Conservation (phyloP, 78 protist species). For the Acrasis kona region DNA sequence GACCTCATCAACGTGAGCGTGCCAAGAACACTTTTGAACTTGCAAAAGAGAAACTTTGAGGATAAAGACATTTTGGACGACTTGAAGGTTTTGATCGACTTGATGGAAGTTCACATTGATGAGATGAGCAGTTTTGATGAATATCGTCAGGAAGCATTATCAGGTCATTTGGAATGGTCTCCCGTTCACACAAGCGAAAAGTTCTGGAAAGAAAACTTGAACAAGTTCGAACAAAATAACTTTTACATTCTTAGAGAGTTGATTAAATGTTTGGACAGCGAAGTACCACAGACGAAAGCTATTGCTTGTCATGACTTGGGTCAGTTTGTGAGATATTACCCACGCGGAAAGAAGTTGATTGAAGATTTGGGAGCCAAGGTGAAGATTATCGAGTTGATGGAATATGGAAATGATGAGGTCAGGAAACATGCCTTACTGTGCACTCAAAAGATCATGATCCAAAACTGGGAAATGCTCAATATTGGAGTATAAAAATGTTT, state of each 20-base stretch:
- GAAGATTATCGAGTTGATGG: constrained; percentile 56
- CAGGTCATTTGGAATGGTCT: constrained; percentile 76
- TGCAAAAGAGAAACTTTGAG: neutral
- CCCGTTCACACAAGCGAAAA: constrained; percentile 74
- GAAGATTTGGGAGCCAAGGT: neutral
- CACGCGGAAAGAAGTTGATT: constrained; percentile 53
- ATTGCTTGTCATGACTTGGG: constrained; percentile 88
- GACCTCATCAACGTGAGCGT: neutral
- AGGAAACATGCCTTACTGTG: constrained; percentile 72
- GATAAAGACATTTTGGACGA: neutral
- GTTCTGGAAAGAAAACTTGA: constrained; percentile 83
- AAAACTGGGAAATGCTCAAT: constrained; percentile 62
- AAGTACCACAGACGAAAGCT: constrained; percentile 9
- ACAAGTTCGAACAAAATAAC: constrained; percentile 61
- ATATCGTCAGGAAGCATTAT: constrained; percentile 49
- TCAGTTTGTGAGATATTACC: constrained; percentile 70
- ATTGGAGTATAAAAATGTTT: too few relatives aligned
- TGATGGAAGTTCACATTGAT: neutral
- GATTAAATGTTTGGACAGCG: neutral
- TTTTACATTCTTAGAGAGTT: constrained; percentile 7
- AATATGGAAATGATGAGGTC: constrained; percentile 55
- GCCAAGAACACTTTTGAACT: neutral
- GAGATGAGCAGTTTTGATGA: constrained; percentile 29
- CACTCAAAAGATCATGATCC: constrained; percentile 79
- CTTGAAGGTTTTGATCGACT: neutral